Evolutionary conservation across 78 protist genomes (phyloP), one percentile per base, ranked within the genome.

Genomic region (Bigelowiella natans): DNA sequence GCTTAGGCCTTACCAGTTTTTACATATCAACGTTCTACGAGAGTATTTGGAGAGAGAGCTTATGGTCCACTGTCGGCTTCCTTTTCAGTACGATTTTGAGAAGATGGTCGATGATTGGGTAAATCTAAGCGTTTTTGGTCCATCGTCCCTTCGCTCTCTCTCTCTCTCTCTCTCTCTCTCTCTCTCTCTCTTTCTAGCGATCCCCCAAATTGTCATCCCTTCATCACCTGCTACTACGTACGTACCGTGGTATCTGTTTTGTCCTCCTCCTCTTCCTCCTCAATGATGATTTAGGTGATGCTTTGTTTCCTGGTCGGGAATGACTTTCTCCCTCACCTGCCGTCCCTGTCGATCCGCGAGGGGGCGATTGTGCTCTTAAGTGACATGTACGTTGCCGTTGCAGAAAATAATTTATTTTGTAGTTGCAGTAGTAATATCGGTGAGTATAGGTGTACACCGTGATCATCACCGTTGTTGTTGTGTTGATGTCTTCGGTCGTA

Each of bases 261-360:
- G 11, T 18, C 18, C 11, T 51, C 82, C 18, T 28, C 18, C 11
- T 51, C 34, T 51, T 18, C 31, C 26, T 86, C 73, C 7, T 51
- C 7, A 51, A 51, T 51, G 18, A 26, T 51, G 34, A 51, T 26
- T 18, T 26, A 51, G 73, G 73, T 51, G 18, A 51, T 51, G 73
- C 73, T 51, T 18, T 51, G 73, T 18, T 51, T 51, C 18, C 73
- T 51, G 37, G 94, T 94, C 2, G 99, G 99, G 2, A 99, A 99
- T 91, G 99, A 99, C 89, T 99, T 99, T 73, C 91, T 99, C n/a
- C 99, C 99, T 0, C 98, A 96, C 93, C 34, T 98, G 40, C 99
- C 99, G 2, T 91, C 97, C 36, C 51, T 93, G 40, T 88, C 73
- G 7, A 93, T 93, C 89, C 31, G 90, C 1, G 93, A 90, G 31